Conservation (phyloP, 345 rosid species). For the Sonneratia alba region DNA sequence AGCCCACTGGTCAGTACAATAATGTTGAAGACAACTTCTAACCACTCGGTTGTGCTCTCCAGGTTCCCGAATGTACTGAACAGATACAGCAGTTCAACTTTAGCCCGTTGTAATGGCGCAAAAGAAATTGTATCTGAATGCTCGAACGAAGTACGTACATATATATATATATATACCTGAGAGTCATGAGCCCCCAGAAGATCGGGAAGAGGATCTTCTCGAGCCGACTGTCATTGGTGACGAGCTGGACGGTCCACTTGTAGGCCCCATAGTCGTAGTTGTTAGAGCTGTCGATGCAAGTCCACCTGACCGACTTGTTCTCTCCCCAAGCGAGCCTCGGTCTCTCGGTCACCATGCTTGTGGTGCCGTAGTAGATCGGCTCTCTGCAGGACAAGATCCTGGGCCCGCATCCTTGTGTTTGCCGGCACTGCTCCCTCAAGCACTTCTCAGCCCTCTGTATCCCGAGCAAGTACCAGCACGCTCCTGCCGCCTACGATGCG, state of each 20-base stretch:
- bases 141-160: neutral
- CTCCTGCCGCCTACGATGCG: conserved; percentile 71
- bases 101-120: neutral
- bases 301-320: conserved; percentile 37
- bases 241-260: conserved; percentile 87
- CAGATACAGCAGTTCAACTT: neutral
- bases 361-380: conserved; percentile 69
- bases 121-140: too few species aligned
- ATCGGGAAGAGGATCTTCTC: conserved; percentile 91
- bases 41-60: conserved; percentile 96
- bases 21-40: conserved; percentile 91
- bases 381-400: conserved; percentile 56
- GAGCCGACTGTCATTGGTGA: conserved; percentile 58
- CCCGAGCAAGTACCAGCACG: conserved; percentile 95
- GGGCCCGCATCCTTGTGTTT: conserved; percentile 31
- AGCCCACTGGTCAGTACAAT: conserved; percentile 90
- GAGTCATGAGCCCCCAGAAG: conserved; percentile 97
- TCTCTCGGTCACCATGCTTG: conserved; percentile 32
- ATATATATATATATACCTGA: conserved; percentile 38
- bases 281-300: conserved; percentile 46
- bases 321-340: conserved; percentile 57
- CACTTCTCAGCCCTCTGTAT: conserved; percentile 79
- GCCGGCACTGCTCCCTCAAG: conserved; percentile 63
- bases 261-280: conserved; percentile 77
- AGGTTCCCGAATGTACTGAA: conserved; percentile 84